Evolutionary conservation across 306 rosid genomes (phyloP).

Genomic region (Elaeagnus macrophylla): DNA sequence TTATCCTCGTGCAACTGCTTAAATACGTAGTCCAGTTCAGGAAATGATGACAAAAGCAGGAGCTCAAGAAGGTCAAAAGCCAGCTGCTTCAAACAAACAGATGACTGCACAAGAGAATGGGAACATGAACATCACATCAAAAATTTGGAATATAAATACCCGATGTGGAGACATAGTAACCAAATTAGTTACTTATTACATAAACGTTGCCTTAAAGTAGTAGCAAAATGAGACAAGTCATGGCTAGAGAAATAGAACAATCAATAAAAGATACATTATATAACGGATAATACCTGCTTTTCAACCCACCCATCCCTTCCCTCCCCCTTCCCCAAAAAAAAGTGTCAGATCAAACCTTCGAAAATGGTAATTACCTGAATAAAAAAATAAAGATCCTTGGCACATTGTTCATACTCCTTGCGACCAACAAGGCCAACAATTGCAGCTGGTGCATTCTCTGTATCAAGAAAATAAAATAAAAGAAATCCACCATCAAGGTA

Average conservation of each 20-base stretch:
- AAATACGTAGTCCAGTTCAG: constrained; percentile 58
- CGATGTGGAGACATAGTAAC: background rate
- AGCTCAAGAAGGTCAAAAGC: constrained; percentile 79
- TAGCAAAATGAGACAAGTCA: too few species aligned
- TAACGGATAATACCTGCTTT: background rate
- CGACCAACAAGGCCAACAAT: constrained; percentile 92
- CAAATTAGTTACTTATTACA: background rate
- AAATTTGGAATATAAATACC: constrained; percentile 5
- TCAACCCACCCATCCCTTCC: background rate
- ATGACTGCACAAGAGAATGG: constrained; percentile 48
- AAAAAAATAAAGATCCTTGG: constrained; percentile 81
- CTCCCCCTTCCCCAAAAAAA: background rate
- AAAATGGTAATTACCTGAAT: constrained; percentile 60
- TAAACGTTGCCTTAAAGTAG: too few species aligned
- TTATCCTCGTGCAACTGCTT: constrained; percentile 73
- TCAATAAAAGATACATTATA: too few species aligned
- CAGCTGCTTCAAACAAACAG: constrained; percentile 78
- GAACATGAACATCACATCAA: constrained; percentile 1
- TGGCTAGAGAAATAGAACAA: too few species aligned
- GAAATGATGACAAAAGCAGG: constrained; percentile 61
- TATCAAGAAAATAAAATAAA: constrained; percentile 9
- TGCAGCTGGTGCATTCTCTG: constrained; percentile 77
- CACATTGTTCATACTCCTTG: constrained; percentile 88
- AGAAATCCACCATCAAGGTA: background rate
- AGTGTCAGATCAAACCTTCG: background rate